Evolutionary conservation across 2,329 filamentous ascomycete species (phyloP).

Genomic region (Cercospora canescens): DNA sequence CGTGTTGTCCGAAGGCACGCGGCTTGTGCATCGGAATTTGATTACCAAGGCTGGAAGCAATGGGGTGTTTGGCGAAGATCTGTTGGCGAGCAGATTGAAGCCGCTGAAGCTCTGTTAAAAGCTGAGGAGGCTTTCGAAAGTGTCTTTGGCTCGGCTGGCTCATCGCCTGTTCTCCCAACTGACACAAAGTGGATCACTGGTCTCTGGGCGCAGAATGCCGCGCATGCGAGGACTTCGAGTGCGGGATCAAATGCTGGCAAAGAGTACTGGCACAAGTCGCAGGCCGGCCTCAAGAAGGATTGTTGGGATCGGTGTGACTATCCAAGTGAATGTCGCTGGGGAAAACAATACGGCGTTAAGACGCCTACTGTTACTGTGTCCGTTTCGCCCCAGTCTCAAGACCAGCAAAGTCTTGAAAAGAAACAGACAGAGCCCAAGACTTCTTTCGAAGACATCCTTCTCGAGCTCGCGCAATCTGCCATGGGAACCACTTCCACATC

Average conservation of each 20-base stretch:
- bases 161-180: not conserved
- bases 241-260: not conserved
- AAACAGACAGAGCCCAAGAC: constrained; percentile 22
- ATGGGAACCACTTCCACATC: not conserved
- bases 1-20: constrained; percentile 36
- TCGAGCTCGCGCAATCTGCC: constrained; percentile 1
- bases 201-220: constrained; percentile 16
- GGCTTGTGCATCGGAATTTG: constrained; percentile 54
- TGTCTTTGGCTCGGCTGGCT: not conserved
- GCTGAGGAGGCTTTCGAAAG: constrained; percentile 15
- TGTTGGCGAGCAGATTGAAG: constrained; percentile 25
- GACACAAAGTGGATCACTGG: constrained; percentile 26
- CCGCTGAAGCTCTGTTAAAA: constrained; percentile 26
- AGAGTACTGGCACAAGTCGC: constrained; percentile 6
- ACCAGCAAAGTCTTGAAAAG: not conserved
- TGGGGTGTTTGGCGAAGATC: constrained; percentile 47
- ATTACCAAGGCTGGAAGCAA: constrained; percentile 53
- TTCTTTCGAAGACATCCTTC: constrained; percentile 32
- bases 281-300: constrained; percentile 30
- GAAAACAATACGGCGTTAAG: constrained; percentile 33
- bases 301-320: constrained; percentile 50
- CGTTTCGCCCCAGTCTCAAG: not conserved
- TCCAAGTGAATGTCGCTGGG: constrained; percentile 48
- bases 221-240: not conserved
- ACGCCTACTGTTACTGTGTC: constrained; percentile 18